Conservation (phyloP, 768 basidiomycete species). For the Goffeauzyma gilvescens region DNA sequence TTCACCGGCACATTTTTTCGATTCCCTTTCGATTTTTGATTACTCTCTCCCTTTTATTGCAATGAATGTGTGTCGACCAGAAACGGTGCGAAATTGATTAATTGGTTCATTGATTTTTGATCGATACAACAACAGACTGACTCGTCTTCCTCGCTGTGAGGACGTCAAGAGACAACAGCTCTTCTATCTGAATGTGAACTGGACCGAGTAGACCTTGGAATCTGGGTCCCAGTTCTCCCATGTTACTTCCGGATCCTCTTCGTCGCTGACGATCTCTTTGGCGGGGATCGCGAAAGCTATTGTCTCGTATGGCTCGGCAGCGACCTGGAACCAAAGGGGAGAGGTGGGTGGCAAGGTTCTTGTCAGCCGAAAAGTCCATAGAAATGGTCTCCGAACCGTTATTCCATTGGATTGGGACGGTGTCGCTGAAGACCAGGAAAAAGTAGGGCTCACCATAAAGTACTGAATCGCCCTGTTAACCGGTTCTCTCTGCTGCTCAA, state of each 20-base stretch:
- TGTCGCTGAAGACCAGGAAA: not conserved
- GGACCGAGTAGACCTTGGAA: too few species aligned
- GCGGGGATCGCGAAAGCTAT: conserved; percentile 98
- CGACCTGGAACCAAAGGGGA: conserved; percentile 43
- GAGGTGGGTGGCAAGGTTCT: not conserved
- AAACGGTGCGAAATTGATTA: too few species aligned
- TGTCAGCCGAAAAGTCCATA: not conserved
- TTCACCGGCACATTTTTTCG: too few species aligned
- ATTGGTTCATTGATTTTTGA: too few species aligned
- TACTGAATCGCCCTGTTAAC: conserved; percentile 96
- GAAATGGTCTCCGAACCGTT: not conserved
- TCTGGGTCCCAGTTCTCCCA: conserved; percentile 99
- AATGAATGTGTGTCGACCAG: too few species aligned
- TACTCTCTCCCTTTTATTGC: too few species aligned
- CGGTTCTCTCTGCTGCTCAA: conserved; percentile 87
- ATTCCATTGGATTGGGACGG: not conserved
- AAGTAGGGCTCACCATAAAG: conserved; percentile 53
- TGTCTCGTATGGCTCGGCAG: conserved; percentile 97
- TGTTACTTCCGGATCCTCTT: conserved; percentile 65
- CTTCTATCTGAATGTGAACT: too few species aligned
- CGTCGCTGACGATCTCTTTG: conserved; percentile 51
- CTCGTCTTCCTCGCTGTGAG: too few species aligned
- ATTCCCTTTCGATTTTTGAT: too few species aligned
- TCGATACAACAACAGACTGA: too few species aligned
- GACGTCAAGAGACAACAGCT: too few species aligned